Base-by-base conservation (phyloP, 2,329 filamentous ascomycete species). In the Colletotrichum sansevieriae region DNA sequence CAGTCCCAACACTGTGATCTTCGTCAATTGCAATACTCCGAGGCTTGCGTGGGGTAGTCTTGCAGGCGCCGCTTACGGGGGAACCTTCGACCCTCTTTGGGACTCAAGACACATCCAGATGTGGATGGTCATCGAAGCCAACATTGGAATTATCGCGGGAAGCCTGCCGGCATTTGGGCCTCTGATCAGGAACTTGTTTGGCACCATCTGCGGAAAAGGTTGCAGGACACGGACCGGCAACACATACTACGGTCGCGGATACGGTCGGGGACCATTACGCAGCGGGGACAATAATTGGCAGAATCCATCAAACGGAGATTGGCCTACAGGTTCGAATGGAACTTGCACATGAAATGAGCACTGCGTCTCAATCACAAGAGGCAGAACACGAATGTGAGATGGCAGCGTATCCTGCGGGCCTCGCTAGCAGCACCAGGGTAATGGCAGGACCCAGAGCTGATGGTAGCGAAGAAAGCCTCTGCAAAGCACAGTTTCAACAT, bases 101-200 rank as follows among this genome's bases (percentile, higher is more conserved):
- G 81, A 83, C 66, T 81, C 76, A 2, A 78, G 81, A 33, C 79
- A 83, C 72, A 78, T 87, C 1, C 84, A 83, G 11, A 81, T 85
- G 64, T 84, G 83, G 83, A 80, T 79, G 4, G 78, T 81, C 1
- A 71, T 76, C 61, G 80, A 80, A 66, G 75, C 73, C 68, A 81
- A 81, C 64, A 72, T 78, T 1, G 80, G 78, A 22, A 78, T 82
- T 51, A 73, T 81, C 5, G 79, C 78, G 4, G 79, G 76, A 0
- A 79, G 75, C 52, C 70, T 82, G 10, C 77, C 80, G 0, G 75
- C 74, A 5, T 68, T 82, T 1, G 76, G 78, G 13, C 80, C 79
- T 2, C 44, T 79, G 6, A 80, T 80, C 65, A 75, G 75, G 58
- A 65, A 65, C 13, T 73, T 82, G 57, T 69, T 79, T 13, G 76